A percentile compares a stretch with the other conserved stretches of the same genome.
Conservation (phyloP, 164 flowering plant species). For the Piper longum region DNA sequence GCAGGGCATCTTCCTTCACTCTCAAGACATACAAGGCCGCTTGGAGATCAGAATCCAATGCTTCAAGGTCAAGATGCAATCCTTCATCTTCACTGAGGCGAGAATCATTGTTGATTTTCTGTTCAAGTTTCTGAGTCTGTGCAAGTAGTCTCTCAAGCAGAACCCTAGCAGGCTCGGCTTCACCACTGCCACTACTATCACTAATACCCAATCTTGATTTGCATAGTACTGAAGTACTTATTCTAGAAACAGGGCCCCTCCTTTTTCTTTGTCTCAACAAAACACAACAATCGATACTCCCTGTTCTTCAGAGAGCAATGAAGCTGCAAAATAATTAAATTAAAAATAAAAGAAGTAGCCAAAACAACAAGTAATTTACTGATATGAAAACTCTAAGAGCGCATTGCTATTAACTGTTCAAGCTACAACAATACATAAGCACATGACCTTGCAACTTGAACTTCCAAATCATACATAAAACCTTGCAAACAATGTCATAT, state of each 20-base stretch:
- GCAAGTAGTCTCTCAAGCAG: constrained; percentile 73
- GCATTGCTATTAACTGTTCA: too few species aligned
- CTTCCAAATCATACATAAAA: too few species aligned
- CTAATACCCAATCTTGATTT: constrained; percentile 21
- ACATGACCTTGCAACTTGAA: too few species aligned
- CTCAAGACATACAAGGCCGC: constrained; percentile 50
- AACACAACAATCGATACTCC: constrained; percentile 15
- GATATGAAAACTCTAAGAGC: too few species aligned
- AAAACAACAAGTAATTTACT: too few species aligned
- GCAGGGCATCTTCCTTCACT: constrained; percentile 69
- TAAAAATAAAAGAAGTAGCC: too few species aligned
- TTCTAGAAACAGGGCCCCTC: constrained; percentile 9
- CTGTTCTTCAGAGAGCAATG: constrained; percentile 11
- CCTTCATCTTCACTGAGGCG: constrained; percentile 18
- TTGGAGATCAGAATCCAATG: constrained; percentile 56
- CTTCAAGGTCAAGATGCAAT: constrained; percentile 29
- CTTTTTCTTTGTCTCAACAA: constrained; percentile 12
- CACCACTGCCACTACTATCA: constrained; percentile 31
- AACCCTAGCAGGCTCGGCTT: constrained; percentile 50
- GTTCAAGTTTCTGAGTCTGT: constrained; percentile 73
- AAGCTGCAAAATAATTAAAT: constrained; percentile 15
- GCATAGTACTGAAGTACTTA: constrained; percentile 28
- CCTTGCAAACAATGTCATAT: too few species aligned
- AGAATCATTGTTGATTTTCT: constrained; percentile 34
- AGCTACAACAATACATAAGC: too few species aligned